Percentiles rank a stretch among this genome's conserved stretches.
phyloP scores from a whole-genome alignment of 2,329 filamentous ascomycete species.

The Colletotrichum sansevieriae region DNA sequence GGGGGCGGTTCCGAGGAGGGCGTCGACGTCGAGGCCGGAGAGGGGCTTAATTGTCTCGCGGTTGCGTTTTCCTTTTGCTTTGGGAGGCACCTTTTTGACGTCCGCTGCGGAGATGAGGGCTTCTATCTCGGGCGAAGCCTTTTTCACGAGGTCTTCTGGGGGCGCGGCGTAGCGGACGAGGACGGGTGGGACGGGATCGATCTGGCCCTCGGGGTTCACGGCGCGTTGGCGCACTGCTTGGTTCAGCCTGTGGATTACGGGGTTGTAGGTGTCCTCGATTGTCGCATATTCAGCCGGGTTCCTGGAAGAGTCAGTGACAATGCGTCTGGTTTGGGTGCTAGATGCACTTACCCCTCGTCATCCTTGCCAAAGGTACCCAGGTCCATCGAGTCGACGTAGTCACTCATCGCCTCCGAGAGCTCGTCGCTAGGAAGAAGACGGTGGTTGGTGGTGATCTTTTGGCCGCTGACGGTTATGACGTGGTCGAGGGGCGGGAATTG shows the following conservation, averaged over 20 bases:
- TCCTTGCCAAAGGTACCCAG: conserved; percentile 78
- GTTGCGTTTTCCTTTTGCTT: conserved; percentile 79
- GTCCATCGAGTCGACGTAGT: conserved; percentile 95
- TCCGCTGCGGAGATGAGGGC: conserved; percentile 77
- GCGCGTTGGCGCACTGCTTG: conserved; percentile 88
- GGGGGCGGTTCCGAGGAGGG: conserved; percentile 74
- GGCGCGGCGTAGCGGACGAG: conserved; percentile 81
- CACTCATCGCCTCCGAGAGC: conserved; percentile 84
- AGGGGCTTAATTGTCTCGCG: conserved; percentile 83
- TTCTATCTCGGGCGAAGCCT: conserved; percentile 69
- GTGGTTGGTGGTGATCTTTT: conserved; percentile 79
- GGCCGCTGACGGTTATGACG: conserved; percentile 88
- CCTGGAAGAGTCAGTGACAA: conserved; percentile 47
- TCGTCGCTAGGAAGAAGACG: conserved; percentile 83
- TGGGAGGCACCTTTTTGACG: conserved; percentile 90
- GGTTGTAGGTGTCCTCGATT: conserved; percentile 86
- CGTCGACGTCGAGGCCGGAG: conserved; percentile 89
- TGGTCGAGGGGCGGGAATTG: conserved; percentile 91
- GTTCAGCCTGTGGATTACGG: conserved; percentile 88
- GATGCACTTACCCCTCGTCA: conserved; percentile 76
- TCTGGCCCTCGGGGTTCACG: conserved; percentile 74
- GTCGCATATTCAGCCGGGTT: conserved; percentile 75
- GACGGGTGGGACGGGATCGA: conserved; percentile 72
- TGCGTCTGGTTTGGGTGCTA: too few relatives aligned
- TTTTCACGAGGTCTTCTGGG: conserved; percentile 73